These are phyloP conservation scores for Nicotiana obtusifolia DNA, from an alignment of 257 asterid species.

Conservation along the genomic window DNA sequence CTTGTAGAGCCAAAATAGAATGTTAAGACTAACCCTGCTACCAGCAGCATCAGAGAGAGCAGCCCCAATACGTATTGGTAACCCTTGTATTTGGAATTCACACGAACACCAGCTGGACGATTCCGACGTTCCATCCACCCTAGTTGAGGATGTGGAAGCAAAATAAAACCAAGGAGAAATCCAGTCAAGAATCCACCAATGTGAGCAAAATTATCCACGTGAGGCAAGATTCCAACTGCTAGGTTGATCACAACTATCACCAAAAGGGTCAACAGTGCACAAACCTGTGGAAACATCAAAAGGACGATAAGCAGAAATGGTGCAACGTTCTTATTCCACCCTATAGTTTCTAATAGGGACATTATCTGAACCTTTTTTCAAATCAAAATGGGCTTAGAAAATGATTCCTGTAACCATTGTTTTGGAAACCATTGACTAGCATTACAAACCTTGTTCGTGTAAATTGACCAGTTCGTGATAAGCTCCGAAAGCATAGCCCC, in stretches of 20 bases:
- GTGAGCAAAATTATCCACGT: slow-evolving; percentile 80
- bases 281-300: slow-evolving; percentile 38
- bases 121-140: slow-evolving; percentile 73
- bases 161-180: slow-evolving; percentile 71
- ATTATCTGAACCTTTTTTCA: not conserved
- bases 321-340: not conserved
- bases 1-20: not conserved
- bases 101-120: slow-evolving; percentile 46
- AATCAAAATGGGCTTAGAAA: too few relatives aligned
- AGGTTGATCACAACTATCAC: slow-evolving; percentile 58
- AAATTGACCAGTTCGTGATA: slow-evolving; percentile 84
- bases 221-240: slow-evolving; percentile 81
- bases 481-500: slow-evolving; percentile 95
- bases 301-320: not conserved
- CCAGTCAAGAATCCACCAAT: slow-evolving; percentile 91
- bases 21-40: slow-evolving; percentile 52
- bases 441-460: slow-evolving; percentile 64
- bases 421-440: not conserved
- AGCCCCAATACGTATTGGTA: slow-evolving; percentile 60
- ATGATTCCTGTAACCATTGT: not conserved
- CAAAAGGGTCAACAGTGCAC: slow-evolving; percentile 64
- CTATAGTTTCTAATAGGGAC: not conserved
- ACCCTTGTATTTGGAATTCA: slow-evolving; percentile 55
- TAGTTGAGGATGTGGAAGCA: slow-evolving; percentile 78
- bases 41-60: slow-evolving; percentile 45